Evolutionary conservation across 495 filamentous ascomycete species (phyloP).

Genomic region (Clohesyomyces aquaticus): DNA sequence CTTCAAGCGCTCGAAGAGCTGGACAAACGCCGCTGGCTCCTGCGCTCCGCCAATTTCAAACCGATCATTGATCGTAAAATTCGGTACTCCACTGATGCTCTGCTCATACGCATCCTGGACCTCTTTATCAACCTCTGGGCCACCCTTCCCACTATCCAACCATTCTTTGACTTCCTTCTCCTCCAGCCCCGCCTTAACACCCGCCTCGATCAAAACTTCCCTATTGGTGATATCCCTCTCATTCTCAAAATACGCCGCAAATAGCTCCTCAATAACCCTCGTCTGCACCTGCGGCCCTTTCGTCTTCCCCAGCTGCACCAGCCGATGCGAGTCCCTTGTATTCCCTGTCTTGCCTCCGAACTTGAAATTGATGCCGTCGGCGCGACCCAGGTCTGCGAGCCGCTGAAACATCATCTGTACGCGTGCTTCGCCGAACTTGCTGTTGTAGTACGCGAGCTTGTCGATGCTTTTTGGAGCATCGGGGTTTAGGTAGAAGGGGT

Average conservation of each 20-base stretch:
- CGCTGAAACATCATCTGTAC: constrained; percentile 59
- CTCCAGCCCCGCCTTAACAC: constrained; percentile 65
- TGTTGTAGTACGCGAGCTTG: constrained; percentile 59
- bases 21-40: constrained; percentile 47
- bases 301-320: constrained; percentile 70
- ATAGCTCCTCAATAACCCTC: constrained; percentile 68
- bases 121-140: constrained; percentile 71
- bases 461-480: constrained; percentile 59
- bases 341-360: constrained; percentile 76
- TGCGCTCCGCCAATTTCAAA: constrained; percentile 47
- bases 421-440: constrained; percentile 65
- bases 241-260: constrained; percentile 75
- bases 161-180: constrained; percentile 62
- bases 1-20: constrained; percentile 48
- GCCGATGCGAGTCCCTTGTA: constrained; percentile 74
- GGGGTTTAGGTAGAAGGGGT: constrained; percentile 80
- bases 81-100: constrained; percentile 72
- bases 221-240: constrained; percentile 74
- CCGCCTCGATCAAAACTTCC: constrained; percentile 63
- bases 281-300: constrained; percentile 62
- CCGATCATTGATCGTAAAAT: constrained; percentile 58
- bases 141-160: constrained; percentile 66
- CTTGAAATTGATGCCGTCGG: constrained; percentile 72
- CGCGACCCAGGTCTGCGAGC: constrained; percentile 60
- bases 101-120: constrained; percentile 60